Conservation (phyloP, 148 eudicot genomes). For the Silene latifolia region DNA sequence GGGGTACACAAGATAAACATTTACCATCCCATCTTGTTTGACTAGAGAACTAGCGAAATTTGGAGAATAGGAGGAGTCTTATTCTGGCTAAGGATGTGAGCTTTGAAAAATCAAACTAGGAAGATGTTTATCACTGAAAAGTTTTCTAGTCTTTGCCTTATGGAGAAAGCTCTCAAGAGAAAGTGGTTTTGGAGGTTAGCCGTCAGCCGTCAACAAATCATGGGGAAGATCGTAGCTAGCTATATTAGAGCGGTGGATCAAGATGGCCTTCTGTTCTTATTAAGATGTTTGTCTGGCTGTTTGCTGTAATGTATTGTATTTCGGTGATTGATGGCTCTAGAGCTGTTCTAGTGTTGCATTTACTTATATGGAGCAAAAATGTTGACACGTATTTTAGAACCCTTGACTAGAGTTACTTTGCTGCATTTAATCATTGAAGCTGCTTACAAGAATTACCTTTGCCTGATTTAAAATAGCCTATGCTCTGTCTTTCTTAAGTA, state of each 20-base stretch:
- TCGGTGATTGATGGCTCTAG: background rate
- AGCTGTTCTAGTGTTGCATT: background rate
- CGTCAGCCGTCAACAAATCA: too few relatives aligned
- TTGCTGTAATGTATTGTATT: background rate
- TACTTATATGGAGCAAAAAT: background rate
- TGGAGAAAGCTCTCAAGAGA: background rate
- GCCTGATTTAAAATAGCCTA: background rate
- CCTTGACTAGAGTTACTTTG: background rate
- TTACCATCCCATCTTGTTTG: constrained; percentile 3
- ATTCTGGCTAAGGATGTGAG: background rate
- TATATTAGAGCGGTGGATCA: background rate
- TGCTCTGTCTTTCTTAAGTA: background rate
- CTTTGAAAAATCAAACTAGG: background rate
- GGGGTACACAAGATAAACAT: background rate
- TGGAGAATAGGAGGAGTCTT: too few relatives aligned
- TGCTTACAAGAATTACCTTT: background rate
- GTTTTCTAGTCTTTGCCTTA: background rate
- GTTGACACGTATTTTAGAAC: background rate
- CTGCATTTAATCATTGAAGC: background rate
- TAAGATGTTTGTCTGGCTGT: background rate
- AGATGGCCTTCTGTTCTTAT: background rate
- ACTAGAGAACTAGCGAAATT: background rate
- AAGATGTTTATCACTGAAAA: background rate
- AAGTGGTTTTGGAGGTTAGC: background rate
- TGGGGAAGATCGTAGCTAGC: background rate